A percentile compares a stretch with the other conserved stretches of the same genome.
phyloP scores from a whole-genome alignment of 768 basidiomycete genomes.

The Trametes cinnabarina region DNA sequence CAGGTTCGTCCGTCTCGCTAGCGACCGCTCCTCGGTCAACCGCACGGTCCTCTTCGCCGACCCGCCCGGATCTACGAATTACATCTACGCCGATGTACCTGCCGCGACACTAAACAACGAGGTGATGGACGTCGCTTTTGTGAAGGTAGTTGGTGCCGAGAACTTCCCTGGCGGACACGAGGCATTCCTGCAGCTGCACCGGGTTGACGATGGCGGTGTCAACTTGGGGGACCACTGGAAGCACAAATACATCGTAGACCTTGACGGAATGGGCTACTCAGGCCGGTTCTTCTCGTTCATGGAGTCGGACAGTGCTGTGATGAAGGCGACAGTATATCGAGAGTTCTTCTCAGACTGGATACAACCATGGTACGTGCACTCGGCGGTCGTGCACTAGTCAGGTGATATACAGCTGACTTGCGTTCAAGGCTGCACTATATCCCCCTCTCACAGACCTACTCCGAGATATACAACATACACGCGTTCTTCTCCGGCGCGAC shows the following conservation, averaged over 20 bases:
- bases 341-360: slow-evolving; percentile 93
- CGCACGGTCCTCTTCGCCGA: slow-evolving; percentile 70
- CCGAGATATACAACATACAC: slow-evolving; percentile 91
- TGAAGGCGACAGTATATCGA: slow-evolving; percentile 89
- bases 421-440: slow-evolving; percentile 85
- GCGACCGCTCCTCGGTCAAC: slow-evolving; percentile 48
- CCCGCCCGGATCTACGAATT: slow-evolving; percentile 55
- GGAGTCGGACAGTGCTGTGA: slow-evolving; percentile 82
- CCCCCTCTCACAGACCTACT: slow-evolving; percentile 81
- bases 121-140: slow-evolving; percentile 87
- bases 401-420: not conserved
- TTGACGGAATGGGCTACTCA: slow-evolving; percentile 96
- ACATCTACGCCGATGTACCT: slow-evolving; percentile 61
- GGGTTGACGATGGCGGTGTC: slow-evolving; percentile 71
- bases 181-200: slow-evolving; percentile 60
- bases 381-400: not conserved
- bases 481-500: slow-evolving; percentile 91
- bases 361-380: slow-evolving; percentile 74
- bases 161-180: slow-evolving; percentile 75
- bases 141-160: slow-evolving; percentile 65
- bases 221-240: slow-evolving; percentile 86
- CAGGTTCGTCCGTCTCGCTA: slow-evolving; percentile 78
- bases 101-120: slow-evolving; percentile 64
- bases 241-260: slow-evolving; percentile 86
- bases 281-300: slow-evolving; percentile 84